Conservation (phyloP, 495 filamentous ascomycete species). For the Neurospora terricola region DNA sequence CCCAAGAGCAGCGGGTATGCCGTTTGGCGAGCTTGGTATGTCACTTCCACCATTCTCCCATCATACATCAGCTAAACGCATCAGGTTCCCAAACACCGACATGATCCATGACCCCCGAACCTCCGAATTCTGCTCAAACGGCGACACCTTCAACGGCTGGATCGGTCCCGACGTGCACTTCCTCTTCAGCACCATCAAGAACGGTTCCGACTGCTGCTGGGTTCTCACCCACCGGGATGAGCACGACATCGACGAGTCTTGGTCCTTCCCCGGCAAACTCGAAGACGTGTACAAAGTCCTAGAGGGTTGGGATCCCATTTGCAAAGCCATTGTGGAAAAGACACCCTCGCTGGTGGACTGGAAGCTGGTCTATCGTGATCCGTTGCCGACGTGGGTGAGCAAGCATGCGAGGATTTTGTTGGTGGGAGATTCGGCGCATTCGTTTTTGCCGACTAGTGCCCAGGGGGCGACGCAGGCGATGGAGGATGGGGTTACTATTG, state of each 20-base stretch:
- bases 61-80: too few species aligned
- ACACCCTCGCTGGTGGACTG: constrained; percentile 54
- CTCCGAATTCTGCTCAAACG: constrained; percentile 48
- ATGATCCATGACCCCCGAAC: constrained; percentile 51
- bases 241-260: constrained; percentile 50
- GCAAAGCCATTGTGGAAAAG: constrained; percentile 47
- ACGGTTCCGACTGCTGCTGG: constrained; percentile 54
- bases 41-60: too few species aligned
- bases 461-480: constrained; percentile 58
- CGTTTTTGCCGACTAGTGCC: constrained; percentile 52
- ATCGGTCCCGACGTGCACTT: constrained; percentile 51
- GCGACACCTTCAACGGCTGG: constrained; percentile 53
- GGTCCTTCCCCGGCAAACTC: constrained; percentile 49
- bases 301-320: constrained; percentile 52
- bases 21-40: constrained; percentile 49
- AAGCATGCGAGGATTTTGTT: constrained; percentile 45
- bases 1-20: constrained; percentile 51
- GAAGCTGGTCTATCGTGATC: constrained; percentile 60
- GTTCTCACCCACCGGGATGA: constrained; percentile 52
- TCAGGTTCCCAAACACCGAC: constrained; percentile 49
- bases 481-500: constrained; percentile 53
- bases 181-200: constrained; percentile 49
- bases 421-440: constrained; percentile 55
- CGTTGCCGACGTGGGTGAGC: constrained; percentile 52
- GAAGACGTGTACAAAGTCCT: constrained; percentile 49